Evolutionary conservation across 2,329 filamentous ascomycete species (phyloP).

Genomic region (Aspergillus hiratsukae): DNA sequence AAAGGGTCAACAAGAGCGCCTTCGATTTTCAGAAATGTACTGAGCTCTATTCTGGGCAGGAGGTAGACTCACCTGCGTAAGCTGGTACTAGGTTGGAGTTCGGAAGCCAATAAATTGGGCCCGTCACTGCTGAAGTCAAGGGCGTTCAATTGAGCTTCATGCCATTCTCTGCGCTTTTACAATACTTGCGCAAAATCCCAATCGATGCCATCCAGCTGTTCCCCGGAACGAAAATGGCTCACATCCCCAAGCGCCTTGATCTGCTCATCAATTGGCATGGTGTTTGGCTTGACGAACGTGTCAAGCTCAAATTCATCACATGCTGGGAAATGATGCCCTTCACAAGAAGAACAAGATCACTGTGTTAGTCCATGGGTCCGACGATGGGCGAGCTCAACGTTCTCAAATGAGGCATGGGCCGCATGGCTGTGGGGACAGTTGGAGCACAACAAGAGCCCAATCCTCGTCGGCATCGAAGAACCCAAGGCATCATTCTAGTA

Average conservation of each 20-base stretch:
- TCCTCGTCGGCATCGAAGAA: too few relatives aligned
- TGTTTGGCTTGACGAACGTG: neutral
- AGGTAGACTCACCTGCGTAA: neutral
- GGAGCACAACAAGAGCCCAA: too few relatives aligned
- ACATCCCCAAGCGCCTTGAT: neutral
- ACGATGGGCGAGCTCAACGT: too few relatives aligned
- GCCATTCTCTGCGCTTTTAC: neutral
- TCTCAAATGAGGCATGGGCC: too few relatives aligned
- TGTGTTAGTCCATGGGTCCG: too few relatives aligned
- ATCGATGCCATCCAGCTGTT: too few relatives aligned
- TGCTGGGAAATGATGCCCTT: neutral
- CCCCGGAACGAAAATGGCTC: neutral
- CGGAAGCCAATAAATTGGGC: neutral
- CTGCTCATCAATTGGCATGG: neutral
- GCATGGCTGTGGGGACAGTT: too few relatives aligned
- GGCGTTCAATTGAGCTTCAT: conserved; percentile 1
- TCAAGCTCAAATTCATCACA: neutral
- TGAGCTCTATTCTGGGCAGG: neutral
- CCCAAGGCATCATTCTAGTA: too few relatives aligned
- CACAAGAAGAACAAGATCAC: neutral
- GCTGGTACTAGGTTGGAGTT: neutral
- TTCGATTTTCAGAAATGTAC: neutral
- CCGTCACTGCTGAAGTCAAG: neutral
- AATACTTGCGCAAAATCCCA: too few relatives aligned
- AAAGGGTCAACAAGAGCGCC: neutral